Base-by-base conservation (phyloP, 345 rosid genomes). In the Brassica cretica region DNA sequence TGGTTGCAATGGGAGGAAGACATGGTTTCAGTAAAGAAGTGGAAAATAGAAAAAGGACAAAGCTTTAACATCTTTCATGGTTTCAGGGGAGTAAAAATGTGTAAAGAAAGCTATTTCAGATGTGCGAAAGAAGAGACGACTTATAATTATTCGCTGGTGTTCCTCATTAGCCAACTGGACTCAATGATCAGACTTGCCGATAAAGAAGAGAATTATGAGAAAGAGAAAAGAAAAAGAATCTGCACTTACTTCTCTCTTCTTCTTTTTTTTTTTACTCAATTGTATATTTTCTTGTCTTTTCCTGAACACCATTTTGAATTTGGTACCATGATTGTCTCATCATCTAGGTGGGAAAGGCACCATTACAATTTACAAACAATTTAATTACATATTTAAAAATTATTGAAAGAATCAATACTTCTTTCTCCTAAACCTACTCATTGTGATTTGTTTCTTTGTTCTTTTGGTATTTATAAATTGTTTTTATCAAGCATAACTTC, bases 291-390 rank as follows among this genome's bases (percentile, higher is more conserved):
- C 4, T 74, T 35, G 74, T 79, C 51, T 76, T 41, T 62, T 79
- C 84, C 76, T 79, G 78, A 72, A 72, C 77, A 82, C 82, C 85
- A 82, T 76, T 85, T 73, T 14, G 68, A 79, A 78, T 82, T 74
- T 7, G 84, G 78, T 69, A 63, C 77, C 82, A 91, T 91, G 83
- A 93, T 91, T 89, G 86, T 83, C 92, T 91, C 94, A 89, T 89
- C 93, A 89, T 90, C 91, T 32, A 84, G 77, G 81, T 84, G 85
- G 87, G 85, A 75, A 67, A 74, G 83, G 84, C 74, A 21, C 24
- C 0, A 76, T 74, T 70, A 14, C 16, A 72, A 62, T 35, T 58
- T 78, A 81, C 85, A 74, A 84, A 85, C 70, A 84, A 73, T 84
- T 79, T 77, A 80, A 71, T 78, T 64, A 72, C 87, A 78, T 82